phyloP scores from a whole-genome alignment of 176 grass and related monocot species.

The Carex parvula region DNA sequence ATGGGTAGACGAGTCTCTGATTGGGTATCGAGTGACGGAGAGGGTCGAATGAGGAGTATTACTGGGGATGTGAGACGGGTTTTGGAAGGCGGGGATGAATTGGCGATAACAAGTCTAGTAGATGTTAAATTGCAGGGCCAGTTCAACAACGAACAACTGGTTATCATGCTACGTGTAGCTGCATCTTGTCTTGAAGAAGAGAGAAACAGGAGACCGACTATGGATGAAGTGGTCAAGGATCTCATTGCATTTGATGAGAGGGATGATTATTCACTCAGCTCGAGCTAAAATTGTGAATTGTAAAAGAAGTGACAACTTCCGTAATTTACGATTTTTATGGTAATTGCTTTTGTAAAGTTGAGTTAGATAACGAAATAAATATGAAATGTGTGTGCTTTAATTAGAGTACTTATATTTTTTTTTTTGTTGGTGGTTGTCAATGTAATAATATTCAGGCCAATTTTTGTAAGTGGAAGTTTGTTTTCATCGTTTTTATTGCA shows the following conservation, averaged over 20 bases:
- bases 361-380: too few relatives aligned
- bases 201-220: slow-evolving; percentile 48
- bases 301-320: too few relatives aligned
- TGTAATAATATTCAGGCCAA: too few relatives aligned
- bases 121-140: slow-evolving; percentile 44
- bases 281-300: too few relatives aligned
- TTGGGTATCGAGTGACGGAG: slow-evolving; percentile 17
- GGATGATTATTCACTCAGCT: slow-evolving; percentile 18
- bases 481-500: too few relatives aligned
- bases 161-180: slow-evolving; percentile 33
- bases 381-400: too few relatives aligned
- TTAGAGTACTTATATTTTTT: too few relatives aligned
- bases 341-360: too few relatives aligned
- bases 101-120: slow-evolving; percentile 32
- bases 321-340: too few relatives aligned
- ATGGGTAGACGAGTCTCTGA: slow-evolving; percentile 40
- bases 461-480: too few relatives aligned
- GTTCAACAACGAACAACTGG: slow-evolving; percentile 51
- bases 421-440: too few relatives aligned
- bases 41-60: neutral
- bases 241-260: slow-evolving; percentile 41
- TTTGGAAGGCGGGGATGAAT: slow-evolving; percentile 40
- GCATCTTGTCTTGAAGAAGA: slow-evolving; percentile 49
- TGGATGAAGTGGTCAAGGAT: slow-evolving; percentile 46
- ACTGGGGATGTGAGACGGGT: slow-evolving; percentile 35